Evolutionary conservation across 495 filamentous ascomycete genomes (phyloP).

Genomic region (Chaetomium cochliodes): DNA sequence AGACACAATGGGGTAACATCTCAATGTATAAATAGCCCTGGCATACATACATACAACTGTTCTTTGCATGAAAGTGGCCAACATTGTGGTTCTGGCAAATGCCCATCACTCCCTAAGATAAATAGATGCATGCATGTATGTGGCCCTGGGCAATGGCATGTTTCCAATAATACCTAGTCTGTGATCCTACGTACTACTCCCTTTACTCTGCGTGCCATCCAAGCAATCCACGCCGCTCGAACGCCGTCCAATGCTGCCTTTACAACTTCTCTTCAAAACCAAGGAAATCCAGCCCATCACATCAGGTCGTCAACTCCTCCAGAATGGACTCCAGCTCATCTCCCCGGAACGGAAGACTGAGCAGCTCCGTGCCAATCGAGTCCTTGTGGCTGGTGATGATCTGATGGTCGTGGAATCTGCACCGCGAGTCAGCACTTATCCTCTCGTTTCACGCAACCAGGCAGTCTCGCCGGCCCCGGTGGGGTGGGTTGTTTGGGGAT

Average conservation of each 20-base stretch:
- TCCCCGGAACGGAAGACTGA: constrained; percentile 80
- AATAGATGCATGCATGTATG: too few species aligned
- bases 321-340: constrained; percentile 88
- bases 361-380: constrained; percentile 73
- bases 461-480: not conserved
- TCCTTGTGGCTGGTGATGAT: constrained; percentile 91
- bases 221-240: not conserved
- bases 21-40: too few species aligned
- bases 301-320: constrained; percentile 70
- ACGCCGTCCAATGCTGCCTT: not conserved
- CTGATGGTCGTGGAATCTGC: constrained; percentile 89
- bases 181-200: not conserved
- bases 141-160: too few species aligned
- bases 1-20: too few species aligned
- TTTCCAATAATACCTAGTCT: not conserved
- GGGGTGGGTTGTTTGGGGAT: too few species aligned
- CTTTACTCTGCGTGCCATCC: not conserved
- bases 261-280: not conserved
- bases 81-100: too few species aligned
- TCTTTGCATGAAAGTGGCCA: too few species aligned
- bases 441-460: not conserved
- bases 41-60: too few species aligned
- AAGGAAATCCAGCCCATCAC: not conserved
- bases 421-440: constrained; percentile 28
- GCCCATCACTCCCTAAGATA: too few species aligned